Evolutionary conservation across 2,329 filamentous ascomycete genomes (phyloP).

Genomic region (Fusarium staphyleae): DNA sequence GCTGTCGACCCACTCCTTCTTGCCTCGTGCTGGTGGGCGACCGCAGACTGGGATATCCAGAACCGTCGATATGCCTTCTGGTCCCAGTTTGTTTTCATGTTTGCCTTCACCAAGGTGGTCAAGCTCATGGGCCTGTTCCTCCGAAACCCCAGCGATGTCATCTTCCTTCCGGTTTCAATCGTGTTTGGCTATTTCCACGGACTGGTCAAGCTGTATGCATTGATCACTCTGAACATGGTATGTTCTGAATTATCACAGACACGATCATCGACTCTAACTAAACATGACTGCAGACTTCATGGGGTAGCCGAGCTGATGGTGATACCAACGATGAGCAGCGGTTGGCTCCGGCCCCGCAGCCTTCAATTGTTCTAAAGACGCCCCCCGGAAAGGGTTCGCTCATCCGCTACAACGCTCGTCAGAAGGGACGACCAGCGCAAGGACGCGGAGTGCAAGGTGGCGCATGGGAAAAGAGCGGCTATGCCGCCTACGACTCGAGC

Average conservation of each 20-base stretch:
- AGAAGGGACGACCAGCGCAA: conserved; percentile 47
- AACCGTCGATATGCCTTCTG: conserved; percentile 64
- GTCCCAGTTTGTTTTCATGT: conserved; percentile 75
- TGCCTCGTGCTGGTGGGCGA: conserved; percentile 72
- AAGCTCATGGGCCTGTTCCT: conserved; percentile 89
- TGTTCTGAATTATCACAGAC: conserved; percentile 45
- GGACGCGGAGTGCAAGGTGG: conserved; percentile 30
- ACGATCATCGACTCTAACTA: conserved; percentile 18
- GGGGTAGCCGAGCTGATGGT: conserved; percentile 92
- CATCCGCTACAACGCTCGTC: conserved; percentile 55
- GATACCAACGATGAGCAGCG: conserved; percentile 81
- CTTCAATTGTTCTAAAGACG: conserved; percentile 51
- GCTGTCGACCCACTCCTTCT: conserved; percentile 78
- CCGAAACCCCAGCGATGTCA: conserved; percentile 80
- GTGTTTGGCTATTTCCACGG: conserved; percentile 93
- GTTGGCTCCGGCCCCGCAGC: conserved; percentile 60
- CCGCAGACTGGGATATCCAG: conserved; percentile 63
- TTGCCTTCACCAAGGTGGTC: conserved; percentile 84
- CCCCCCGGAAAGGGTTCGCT: conserved; percentile 54
- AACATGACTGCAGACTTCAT: conserved; percentile 73
- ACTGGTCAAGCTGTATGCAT: conserved; percentile 87
- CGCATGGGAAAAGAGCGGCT: conserved; percentile 45
- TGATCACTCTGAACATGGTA: conserved; percentile 84
- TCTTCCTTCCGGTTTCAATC: conserved; percentile 84
- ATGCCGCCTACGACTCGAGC: conserved; percentile 48